Evolutionary conservation across 352 stramenopile genomes (phyloP).

Genomic region (Pelagophyceae sp.): DNA sequence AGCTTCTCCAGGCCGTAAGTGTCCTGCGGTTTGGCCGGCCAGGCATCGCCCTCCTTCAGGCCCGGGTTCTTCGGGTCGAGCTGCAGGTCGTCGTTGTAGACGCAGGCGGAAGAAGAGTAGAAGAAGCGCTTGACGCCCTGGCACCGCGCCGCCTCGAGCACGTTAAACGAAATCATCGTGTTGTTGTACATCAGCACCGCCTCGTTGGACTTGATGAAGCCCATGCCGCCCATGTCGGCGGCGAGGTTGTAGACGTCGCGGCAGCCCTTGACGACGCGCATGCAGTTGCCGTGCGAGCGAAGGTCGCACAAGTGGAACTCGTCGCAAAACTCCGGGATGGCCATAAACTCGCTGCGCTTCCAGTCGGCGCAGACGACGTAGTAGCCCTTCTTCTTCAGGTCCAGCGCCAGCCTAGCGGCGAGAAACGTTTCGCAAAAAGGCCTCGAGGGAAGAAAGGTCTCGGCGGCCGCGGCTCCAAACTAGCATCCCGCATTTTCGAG

Average conservation of each 20-base stretch:
- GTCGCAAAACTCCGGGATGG: conserved; percentile 69
- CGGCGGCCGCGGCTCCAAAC: no score
- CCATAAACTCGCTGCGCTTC: conserved; percentile 76
- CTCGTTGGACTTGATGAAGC: conserved; percentile 79
- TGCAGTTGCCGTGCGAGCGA: conserved; percentile 58
- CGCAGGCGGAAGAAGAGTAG: conserved; percentile 68
- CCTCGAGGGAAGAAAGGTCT: conserved; percentile 30
- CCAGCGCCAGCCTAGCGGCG: background rate
- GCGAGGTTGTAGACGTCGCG: conserved; percentile 73
- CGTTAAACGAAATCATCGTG: conserved; percentile 76
- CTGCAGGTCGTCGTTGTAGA: conserved; percentile 80
- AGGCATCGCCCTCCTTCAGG: conserved; percentile 69
- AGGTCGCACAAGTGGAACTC: conserved; percentile 73
- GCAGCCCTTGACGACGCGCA: conserved; percentile 34
- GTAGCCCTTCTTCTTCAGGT: conserved; percentile 61
- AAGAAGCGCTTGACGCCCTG: conserved; percentile 65
- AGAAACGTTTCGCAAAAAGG: background rate
- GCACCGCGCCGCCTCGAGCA: conserved; percentile 66
- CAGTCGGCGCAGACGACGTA: conserved; percentile 63
- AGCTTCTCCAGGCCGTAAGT: conserved; percentile 82
- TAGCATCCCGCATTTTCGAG: no score
- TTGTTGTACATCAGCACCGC: conserved; percentile 79
- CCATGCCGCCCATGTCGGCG: conserved; percentile 81
- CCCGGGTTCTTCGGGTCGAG: conserved; percentile 68
- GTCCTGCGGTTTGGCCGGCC: conserved; percentile 72